Conservation (phyloP, 306 rosid genomes). For the Cucumis hystrix region DNA sequence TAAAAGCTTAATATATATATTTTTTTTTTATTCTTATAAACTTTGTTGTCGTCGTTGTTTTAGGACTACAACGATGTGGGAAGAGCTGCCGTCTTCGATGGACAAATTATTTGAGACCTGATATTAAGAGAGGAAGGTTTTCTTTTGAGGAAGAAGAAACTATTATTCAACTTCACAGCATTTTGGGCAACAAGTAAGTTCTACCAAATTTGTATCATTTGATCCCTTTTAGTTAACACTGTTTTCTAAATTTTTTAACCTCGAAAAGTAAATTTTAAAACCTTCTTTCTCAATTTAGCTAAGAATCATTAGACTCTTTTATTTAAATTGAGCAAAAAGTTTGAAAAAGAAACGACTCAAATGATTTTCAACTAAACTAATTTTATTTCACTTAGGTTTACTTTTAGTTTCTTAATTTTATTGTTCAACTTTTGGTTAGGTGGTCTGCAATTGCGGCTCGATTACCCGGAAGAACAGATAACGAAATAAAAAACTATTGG, state of each 20-base stretch:
- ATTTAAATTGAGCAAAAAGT: too few relatives aligned
- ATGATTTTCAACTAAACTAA: too few relatives aligned
- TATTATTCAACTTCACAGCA: constrained; percentile 1
- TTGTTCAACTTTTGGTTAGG: neutral
- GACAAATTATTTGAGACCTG: constrained; percentile 10
- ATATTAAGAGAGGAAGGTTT: constrained; percentile 11
- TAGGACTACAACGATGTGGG: constrained; percentile 9
- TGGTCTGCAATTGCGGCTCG: constrained; percentile 16
- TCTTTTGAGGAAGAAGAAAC: constrained; percentile 13
- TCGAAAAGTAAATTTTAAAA: too few relatives aligned
- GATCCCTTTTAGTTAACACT: too few relatives aligned
- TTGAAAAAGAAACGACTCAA: too few relatives aligned
- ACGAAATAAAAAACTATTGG: constrained; percentile 11
- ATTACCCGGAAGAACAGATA: constrained; percentile 2
- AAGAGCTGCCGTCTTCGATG: constrained; percentile 14
- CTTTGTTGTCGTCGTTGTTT: neutral
- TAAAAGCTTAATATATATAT: neutral
- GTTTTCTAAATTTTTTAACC: too few relatives aligned
- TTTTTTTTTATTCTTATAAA: neutral
- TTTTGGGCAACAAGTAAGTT: constrained; percentile 13
- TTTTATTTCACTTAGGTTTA: neutral
- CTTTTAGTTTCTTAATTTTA: neutral
- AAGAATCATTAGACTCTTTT: too few relatives aligned
- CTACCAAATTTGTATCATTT: too few relatives aligned
- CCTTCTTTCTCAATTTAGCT: too few relatives aligned